A percentile compares a stretch with the other conserved stretches of the same genome.
Conservation (phyloP, 1,139 yeast genomes). For the Hyphopichia wangnamkhiaoensis region DNA sequence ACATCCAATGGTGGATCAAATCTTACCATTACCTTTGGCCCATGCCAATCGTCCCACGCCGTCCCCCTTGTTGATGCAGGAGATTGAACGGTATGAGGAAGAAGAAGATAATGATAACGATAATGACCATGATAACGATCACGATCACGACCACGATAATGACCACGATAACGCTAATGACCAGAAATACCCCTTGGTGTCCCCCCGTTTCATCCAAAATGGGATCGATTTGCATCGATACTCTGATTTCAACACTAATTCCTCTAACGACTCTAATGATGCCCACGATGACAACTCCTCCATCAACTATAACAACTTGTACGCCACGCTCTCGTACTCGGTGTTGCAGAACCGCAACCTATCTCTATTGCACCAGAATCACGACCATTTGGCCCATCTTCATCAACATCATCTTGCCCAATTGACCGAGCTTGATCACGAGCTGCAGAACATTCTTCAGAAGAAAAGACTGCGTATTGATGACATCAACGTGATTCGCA, state of each 20-base stretch:
- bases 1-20: slow-evolving; percentile 32
- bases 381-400: slow-evolving; percentile 16
- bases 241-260: slow-evolving; percentile 18
- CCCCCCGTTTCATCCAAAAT: slow-evolving; percentile 12
- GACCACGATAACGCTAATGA: no score
- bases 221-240: slow-evolving; percentile 37
- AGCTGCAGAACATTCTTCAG: slow-evolving; percentile 16
- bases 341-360: slow-evolving; percentile 31
- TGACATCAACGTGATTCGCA: slow-evolving; percentile 29
- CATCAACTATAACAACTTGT: slow-evolving; percentile 23
- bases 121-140: slow-evolving; percentile 17
- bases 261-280: slow-evolving; percentile 12
- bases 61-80: slow-evolving; percentile 21
- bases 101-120: slow-evolving; percentile 22
- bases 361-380: slow-evolving; percentile 21
- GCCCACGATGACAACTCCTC: slow-evolving; percentile 3
- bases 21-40: slow-evolving; percentile 27
- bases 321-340: slow-evolving; percentile 34
- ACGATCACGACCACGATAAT: no score
- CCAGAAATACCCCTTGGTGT: slow-evolving; percentile 10
- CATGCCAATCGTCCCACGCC: slow-evolving; percentile 8
- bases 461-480: slow-evolving; percentile 33
- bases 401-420: slow-evolving; percentile 21
- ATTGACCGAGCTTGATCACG: slow-evolving; percentile 18
- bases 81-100: slow-evolving; percentile 32